These are phyloP conservation scores for Rutstroemia sydowiana DNA, from an alignment of 2,329 filamentous ascomycete genomes.

Conservation along the genomic window DNA sequence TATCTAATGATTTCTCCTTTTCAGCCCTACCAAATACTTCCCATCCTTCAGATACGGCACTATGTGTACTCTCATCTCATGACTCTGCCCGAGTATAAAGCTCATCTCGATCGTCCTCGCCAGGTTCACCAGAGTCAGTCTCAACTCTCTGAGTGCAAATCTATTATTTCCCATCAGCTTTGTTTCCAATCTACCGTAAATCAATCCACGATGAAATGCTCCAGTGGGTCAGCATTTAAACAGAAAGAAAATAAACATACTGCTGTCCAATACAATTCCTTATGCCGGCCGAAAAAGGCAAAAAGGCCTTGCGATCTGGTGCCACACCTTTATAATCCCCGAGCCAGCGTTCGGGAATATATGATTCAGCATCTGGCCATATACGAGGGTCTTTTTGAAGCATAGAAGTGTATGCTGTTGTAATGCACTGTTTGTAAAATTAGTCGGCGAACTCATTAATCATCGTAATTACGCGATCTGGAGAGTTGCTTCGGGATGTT, in stretches of 20 bases:
- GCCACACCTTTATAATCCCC: neutral
- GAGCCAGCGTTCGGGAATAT: conserved; percentile 20
- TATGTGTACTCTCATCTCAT: conserved; percentile 17
- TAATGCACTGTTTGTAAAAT: neutral
- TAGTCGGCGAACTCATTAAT: too few relatives aligned
- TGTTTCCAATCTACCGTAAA: neutral
- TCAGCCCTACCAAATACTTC: conserved; percentile 19
- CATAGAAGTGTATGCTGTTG: neutral
- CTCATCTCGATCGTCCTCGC: conserved; percentile 15
- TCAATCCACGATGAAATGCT: too few relatives aligned
- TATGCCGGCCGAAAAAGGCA: neutral
- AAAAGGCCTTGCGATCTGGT: conserved; percentile 17
- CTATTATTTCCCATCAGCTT: neutral
- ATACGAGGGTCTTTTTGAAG: conserved; percentile 10
- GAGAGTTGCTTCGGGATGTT: too few relatives aligned
- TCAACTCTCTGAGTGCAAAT: conserved; percentile 21
- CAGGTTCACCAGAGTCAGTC: conserved; percentile 17
- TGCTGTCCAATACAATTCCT: conserved; percentile 4
- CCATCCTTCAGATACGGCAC: conserved; percentile 18
- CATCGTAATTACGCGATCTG: too few relatives aligned
- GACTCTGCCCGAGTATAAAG: conserved; percentile 16
- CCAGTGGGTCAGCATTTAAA: too few relatives aligned
- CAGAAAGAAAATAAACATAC: neutral
- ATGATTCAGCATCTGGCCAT: conserved; percentile 16
- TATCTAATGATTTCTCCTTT: conserved; percentile 8